Base-by-base conservation (phyloP, 2,329 filamentous ascomycete genomes). In the Pyricularia sp. region DNA sequence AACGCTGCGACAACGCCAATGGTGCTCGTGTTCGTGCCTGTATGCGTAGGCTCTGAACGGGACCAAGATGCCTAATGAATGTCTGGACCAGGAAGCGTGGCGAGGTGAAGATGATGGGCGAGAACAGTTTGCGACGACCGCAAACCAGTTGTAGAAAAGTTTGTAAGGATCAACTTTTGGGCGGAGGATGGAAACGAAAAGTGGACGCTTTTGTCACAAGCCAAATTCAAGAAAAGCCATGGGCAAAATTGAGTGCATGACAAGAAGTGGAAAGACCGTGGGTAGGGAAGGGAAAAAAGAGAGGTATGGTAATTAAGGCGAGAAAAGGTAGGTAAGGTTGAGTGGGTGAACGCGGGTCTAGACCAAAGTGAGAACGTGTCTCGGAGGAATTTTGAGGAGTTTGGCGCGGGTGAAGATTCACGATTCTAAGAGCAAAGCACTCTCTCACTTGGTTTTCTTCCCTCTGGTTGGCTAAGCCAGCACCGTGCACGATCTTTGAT, bases 221-320 rank as follows among this genome's bases (percentile, higher is more conserved):
- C 59, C 59, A 63, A 63, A 14, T 63, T 26, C 59, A 30, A 9
- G 59, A 63, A 63, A 26, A 63, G 59, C 50, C 73, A 74, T 73
- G 70, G 72, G 74, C 72, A 75, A 73, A 69, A 74, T 73, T 74
- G 74, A 76, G 59, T 28, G 59, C 59, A 63, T 63, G 59, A 75
- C 70, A 75, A 73, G 70, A 74, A 72, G 72, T 75, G 70, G 74
- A 76, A 31, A 10, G 20, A 26, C 25, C 59, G 59, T 63, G 74
- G 75, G 73, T 74, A 74, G 72, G 72, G 73, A 73, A 77, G 72
- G 72, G 72, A 77, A 78, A 78, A 75, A 76, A 75, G 75, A 75
- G 78, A 74, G 71, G 72, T 71, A 72, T 73, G 71, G 73, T 71
- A 71, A 72, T 30, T 31, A n/a, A 65, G 66, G 28, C 42, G 20